phyloP scores from a whole-genome alignment of 208 protist species.

The Trypanosoma mega region DNA sequence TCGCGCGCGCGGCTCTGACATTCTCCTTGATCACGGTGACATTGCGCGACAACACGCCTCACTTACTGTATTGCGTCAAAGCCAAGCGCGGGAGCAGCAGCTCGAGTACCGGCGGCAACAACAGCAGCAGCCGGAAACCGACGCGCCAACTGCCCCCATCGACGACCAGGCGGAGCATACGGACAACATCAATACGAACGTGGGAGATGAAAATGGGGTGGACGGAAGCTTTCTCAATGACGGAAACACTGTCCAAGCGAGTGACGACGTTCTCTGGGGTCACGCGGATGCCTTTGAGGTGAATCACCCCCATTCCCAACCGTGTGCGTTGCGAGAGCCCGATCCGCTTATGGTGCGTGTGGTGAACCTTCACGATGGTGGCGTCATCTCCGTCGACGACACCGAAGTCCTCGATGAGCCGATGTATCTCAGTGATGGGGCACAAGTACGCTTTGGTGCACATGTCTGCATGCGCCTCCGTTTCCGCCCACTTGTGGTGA shows the following conservation, averaged over 20 bases:
- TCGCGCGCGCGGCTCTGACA: conserved; percentile 28
- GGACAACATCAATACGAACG: too few relatives aligned
- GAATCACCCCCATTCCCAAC: background rate
- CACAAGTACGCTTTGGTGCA: conserved; percentile 49
- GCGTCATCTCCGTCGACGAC: conserved; percentile 26
- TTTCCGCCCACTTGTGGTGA: conserved; percentile 77
- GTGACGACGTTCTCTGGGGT: too few relatives aligned
- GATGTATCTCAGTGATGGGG: conserved; percentile 41
- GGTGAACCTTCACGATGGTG: conserved; percentile 36
- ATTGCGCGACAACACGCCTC: conserved; percentile 52
- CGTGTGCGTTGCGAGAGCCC: conserved; percentile 10
- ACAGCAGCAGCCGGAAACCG: background rate
- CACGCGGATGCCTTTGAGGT: background rate
- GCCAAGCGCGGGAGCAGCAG: conserved; percentile 27
- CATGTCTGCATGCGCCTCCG: conserved; percentile 39
- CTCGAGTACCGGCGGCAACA: background rate
- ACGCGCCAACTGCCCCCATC: background rate
- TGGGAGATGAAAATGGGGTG: conserved; percentile 12
- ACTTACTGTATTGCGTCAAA: conserved; percentile 57
- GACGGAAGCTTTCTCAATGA: conserved; percentile 22
- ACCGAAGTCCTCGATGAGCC: conserved; percentile 34
- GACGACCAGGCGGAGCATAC: background rate
- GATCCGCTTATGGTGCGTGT: conserved; percentile 62
- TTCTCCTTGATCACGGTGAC: conserved; percentile 38
- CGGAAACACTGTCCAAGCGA: too few relatives aligned